These are phyloP conservation scores for Dipteronia sinensis DNA, from an alignment of 345 rosid genomes.

Conservation along the genomic window DNA sequence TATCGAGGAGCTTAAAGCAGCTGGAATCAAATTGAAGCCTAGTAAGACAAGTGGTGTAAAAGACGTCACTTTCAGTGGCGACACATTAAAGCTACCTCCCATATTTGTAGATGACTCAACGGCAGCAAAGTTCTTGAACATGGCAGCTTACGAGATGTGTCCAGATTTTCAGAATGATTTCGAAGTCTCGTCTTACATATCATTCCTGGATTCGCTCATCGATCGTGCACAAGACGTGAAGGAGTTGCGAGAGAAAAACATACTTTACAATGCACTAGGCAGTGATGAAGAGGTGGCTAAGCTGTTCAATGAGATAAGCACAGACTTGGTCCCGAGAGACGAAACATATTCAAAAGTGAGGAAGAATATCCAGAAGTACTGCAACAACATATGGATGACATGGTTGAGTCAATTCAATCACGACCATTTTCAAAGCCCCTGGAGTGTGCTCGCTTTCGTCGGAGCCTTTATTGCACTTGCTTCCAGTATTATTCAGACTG, in stretches of 20 bases:
- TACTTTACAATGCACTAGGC: conserved; percentile 12
- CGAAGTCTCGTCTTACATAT: conserved; percentile 10
- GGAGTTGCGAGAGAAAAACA: neutral
- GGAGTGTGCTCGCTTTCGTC: conserved; percentile 17
- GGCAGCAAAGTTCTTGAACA: conserved; percentile 14
- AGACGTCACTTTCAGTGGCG: neutral
- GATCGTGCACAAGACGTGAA: conserved; percentile 14
- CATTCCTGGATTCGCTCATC: conserved; percentile 17
- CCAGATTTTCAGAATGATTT: conserved; percentile 7
- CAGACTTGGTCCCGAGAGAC: neutral
- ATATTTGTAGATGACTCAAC: conserved; percentile 16
- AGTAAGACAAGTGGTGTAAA: neutral
- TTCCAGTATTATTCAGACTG: conserved; percentile 14
- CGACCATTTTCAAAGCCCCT: conserved; percentile 20
- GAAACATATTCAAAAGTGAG: neutral
- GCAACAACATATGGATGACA: neutral
- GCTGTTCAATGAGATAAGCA: conserved; percentile 20
- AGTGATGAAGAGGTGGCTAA: conserved; percentile 22
- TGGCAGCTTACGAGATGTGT: conserved; percentile 20
- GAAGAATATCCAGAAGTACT: neutral
- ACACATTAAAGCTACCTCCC: neutral
- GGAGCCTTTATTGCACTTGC: neutral
- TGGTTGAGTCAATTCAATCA: neutral
- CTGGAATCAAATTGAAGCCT: conserved; percentile 2
- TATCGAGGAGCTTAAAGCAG: conserved; percentile 17